Percentiles rank a stretch among this genome's conserved stretches.
These are phyloP conservation scores for Rosa persica DNA, from an alignment of 306 rosid genomes.

Conservation along the genomic window DNA sequence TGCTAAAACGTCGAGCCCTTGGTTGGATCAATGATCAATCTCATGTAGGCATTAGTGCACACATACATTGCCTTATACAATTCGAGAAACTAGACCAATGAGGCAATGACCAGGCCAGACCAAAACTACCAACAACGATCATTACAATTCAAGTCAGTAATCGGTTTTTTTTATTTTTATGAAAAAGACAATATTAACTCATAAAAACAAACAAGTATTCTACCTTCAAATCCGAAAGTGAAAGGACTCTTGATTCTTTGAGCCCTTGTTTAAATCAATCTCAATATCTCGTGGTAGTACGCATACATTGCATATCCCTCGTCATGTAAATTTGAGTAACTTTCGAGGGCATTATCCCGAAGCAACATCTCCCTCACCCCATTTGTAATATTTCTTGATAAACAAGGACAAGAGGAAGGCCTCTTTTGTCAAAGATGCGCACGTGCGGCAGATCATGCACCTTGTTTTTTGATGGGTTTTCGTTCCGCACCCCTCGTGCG, in stretches of 20 bases:
- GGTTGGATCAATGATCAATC: too few species aligned
- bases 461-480: constrained; percentile 47
- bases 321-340: background rate
- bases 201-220: too few species aligned
- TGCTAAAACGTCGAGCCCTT: too few species aligned
- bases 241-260: too few species aligned
- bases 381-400: background rate
- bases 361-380: background rate
- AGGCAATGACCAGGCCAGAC: too few species aligned
- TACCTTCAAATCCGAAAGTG: too few species aligned
- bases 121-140: background rate
- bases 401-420: background rate
- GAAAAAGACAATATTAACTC: background rate
- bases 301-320: too few species aligned
- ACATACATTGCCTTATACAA: too few species aligned
- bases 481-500: constrained; percentile 53
- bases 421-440: constrained; percentile 41
- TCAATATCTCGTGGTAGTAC: too few species aligned
- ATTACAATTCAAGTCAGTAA: fast-evolving
- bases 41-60: too few species aligned
- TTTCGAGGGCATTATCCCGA: background rate
- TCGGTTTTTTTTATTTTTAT: background rate
- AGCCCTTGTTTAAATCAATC: background rate
- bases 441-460: constrained; percentile 57
- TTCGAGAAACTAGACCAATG: too few species aligned